Conservation (phyloP, 345 rosid genomes). For the Aegle marmelos region DNA sequence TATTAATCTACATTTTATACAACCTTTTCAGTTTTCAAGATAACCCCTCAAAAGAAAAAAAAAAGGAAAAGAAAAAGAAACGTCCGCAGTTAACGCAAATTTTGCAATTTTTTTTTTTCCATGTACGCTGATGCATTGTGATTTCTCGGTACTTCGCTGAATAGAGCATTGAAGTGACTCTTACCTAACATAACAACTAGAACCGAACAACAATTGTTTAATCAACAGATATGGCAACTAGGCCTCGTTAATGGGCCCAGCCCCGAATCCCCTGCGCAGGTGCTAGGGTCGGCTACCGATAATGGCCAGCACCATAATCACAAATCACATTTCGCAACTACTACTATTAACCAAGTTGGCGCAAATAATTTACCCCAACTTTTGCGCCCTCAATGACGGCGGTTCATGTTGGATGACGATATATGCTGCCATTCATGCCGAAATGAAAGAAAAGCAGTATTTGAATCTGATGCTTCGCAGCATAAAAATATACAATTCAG, state of each 20-base stretch:
- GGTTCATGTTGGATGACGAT: neutral
- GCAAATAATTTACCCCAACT: neutral
- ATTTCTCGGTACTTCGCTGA: neutral
- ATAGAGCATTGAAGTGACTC: neutral
- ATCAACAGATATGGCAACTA: neutral
- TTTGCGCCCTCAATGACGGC: neutral
- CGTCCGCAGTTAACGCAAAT: too few relatives aligned
- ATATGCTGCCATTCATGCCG: neutral
- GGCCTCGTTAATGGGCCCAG: neutral
- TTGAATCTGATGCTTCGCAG: slow-evolving; percentile 12
- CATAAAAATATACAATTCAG: neutral
- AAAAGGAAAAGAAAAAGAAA: too few relatives aligned
- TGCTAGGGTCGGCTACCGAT: neutral
- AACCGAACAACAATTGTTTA: neutral
- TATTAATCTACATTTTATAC: too few relatives aligned
- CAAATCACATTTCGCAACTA: neutral
- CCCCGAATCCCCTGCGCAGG: neutral
- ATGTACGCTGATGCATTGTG: neutral
- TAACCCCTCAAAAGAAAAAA: too few relatives aligned
- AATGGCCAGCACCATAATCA: slow-evolving; percentile 7
- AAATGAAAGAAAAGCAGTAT: neutral
- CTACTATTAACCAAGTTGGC: neutral
- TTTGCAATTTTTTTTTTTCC: too few relatives aligned
- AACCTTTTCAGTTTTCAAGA: too few relatives aligned
- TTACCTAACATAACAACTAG: neutral